Evolutionary conservation across 192 early-diverging fungal species (phyloP), one percentile per base, ranked within the genome.

Genomic region (Coemansia sp.): DNA sequence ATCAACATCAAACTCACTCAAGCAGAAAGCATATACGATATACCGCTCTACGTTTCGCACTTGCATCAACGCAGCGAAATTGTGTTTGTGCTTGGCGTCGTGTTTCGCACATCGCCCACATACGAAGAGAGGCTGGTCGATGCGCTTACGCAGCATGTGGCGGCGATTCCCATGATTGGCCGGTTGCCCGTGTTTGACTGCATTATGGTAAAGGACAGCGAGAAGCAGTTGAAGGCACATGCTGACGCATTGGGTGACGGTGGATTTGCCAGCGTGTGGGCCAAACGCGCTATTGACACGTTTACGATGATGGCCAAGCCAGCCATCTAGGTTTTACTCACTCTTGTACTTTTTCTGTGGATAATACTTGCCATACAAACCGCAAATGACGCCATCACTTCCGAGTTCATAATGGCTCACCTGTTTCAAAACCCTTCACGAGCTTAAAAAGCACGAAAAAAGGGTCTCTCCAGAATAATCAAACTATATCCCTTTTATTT

Each of bases 51-150:
- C 26, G 61, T 70, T 26, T 42, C 8, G 56, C 67, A 69, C 40
- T 20, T 46, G 46, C 63, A 79, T 26, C 57, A 63, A 25, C 66
- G 71, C 60, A 64, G 67, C 63, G 67, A 79, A 10, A 55, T 79
- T 48, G 61, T 79, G 31, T 73, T 73, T 69, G 76, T 71, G 5
- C 44, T 79, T 4, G 76, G 76, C 38, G 71, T 73, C 5, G 67
- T 63, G 50, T 60, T 63, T 9, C 68, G 46, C 24, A 10, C 26
- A 12, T 59, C 67, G 12, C 67, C 70, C 3, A 15, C 37, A 5
- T 70, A 49, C 21, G 70, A 79, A 53, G 56, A 56, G 17, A 36
- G 76, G 5, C 71, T 73, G 6, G 64, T 79, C 0, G 61, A 67
- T 42, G n/a, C 50, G 31, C 17, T 64, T 0, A 73, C 67, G 3